Base-by-base conservation (phyloP, 192 early-diverging fungal genomes). In the Tieghemiomyces parasiticus region DNA sequence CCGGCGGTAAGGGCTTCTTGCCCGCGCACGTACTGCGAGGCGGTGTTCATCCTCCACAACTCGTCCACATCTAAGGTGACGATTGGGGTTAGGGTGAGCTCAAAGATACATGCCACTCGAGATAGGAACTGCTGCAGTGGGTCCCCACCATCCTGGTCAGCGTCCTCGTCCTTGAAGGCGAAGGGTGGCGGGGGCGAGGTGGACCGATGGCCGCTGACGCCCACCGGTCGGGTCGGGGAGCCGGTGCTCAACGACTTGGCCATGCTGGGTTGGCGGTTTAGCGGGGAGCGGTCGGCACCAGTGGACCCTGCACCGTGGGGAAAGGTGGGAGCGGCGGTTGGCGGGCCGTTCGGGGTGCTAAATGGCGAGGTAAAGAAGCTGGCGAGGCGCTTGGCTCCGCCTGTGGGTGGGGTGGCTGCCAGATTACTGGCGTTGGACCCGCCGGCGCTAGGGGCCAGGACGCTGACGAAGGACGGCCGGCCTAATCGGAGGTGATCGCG, bases 1-100 rank as follows among this genome's bases (percentile, higher is more conserved):
- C 61, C 63, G 2, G 71, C 66, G 4, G 67, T 71, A 53, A 89
- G 67, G 28, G 75, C 71, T 48, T 89, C 87, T 47, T 86, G 80
- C 46, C 87, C 87, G 8, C 81, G 78, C 19, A 89, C 79, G 63
- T 83, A 84, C 58, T 82, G 77, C 20, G 72, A 71, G 25, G 76
- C 77, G 0, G 81, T 82, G 64, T 81, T 82, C 38, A 81, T 66
- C 8, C 81, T 66, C 87, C 87, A 89, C 22, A 89, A 58, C 20
- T 80, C 78, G 6, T 71, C 71, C n/a, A 71, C 63, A 16, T 76
- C 73, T 22, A 73, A 65, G 4, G 73, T 68, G 59, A 73, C 65
- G 24, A 74, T 73, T 10, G 84, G 80, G 42, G 71, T 75, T 0
- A 89, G 74, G 13, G 71, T 74, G 6, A 89, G 62, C 1, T 78